A percentile compares a stretch with the other conserved stretches of the same genome.
phyloP scores from a whole-genome alignment of 78 protist genomes.

The Paratrimastix pyriformis region DNA sequence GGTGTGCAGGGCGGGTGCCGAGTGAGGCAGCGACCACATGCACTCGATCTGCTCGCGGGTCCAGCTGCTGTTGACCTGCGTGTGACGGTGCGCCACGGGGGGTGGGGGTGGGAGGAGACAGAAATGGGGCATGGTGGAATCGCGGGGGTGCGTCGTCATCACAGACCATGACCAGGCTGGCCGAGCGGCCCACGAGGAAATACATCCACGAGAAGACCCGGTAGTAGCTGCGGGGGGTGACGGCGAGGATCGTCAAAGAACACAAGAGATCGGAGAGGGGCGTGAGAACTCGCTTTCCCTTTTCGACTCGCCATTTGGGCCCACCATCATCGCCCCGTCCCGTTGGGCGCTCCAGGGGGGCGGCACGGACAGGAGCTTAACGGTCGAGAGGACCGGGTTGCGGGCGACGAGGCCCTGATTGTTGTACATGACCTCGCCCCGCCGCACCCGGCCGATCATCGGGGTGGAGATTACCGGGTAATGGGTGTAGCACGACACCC shows the following conservation, averaged over 20 bases:
- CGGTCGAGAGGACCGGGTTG: neutral
- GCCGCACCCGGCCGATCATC: constrained; percentile 34
- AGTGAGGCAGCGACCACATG: constrained; percentile 31
- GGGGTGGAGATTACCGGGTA: constrained; percentile 82
- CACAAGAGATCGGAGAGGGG: too few species aligned
- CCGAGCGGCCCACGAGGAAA: constrained; percentile 36
- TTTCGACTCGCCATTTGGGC: too few species aligned
- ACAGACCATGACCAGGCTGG: constrained; percentile 40
- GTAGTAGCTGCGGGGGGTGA: too few species aligned
- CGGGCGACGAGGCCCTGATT: constrained; percentile 25
- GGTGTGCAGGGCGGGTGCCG: neutral
- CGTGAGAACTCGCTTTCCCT: too few species aligned
- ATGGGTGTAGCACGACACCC: constrained; percentile 66
- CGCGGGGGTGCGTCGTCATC: neutral
- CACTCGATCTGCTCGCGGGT: constrained; percentile 61
- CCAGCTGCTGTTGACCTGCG: constrained; percentile 75
- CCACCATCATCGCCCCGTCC: too few species aligned
- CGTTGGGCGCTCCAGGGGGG: too few species aligned
- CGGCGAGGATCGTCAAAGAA: too few species aligned
- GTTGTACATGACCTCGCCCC: constrained; percentile 37
- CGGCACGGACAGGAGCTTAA: too few species aligned
- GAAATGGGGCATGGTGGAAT: neutral
- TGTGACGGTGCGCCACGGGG: neutral
- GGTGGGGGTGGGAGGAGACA: neutral
- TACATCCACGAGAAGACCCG: constrained; percentile 53